phyloP scores from a whole-genome alignment of 495 filamentous ascomycete species.

The Neohortaea acidophila region DNA sequence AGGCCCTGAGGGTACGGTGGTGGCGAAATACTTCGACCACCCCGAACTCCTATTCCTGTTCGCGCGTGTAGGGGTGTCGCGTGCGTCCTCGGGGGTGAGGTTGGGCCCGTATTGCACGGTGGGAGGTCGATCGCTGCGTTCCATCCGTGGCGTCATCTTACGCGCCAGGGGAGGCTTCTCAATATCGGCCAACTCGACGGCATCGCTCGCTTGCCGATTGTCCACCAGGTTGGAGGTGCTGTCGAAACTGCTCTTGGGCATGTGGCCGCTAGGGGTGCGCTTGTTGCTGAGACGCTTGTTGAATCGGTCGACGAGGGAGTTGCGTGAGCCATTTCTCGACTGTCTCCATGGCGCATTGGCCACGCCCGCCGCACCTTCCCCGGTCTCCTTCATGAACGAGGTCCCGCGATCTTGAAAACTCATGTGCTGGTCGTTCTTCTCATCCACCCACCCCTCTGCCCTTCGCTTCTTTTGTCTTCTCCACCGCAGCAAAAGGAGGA shows the following conservation, averaged over 20 bases:
- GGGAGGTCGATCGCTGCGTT: neutral
- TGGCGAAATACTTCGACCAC: conserved; percentile 48
- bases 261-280: conserved; percentile 22
- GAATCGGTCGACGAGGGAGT: conserved; percentile 23
- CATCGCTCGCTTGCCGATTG: conserved; percentile 18
- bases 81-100: neutral
- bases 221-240: conserved; percentile 24
- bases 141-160: neutral
- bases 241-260: conserved; percentile 20
- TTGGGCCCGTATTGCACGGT: conserved; percentile 1
- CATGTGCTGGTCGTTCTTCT: conserved; percentile 36
- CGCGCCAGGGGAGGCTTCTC: conserved; percentile 5
- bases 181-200: conserved; percentile 23
- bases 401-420: conserved; percentile 51
- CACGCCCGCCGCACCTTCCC: conserved; percentile 32
- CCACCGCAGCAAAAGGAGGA: conserved; percentile 55
- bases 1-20: conserved; percentile 34
- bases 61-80: too few species aligned
- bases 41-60: conserved; percentile 37
- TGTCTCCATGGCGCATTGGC: conserved; percentile 21
- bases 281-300: conserved; percentile 27
- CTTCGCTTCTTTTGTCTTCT: conserved; percentile 37
- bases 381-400: conserved; percentile 40
- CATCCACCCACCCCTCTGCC: conserved; percentile 33
- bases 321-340: conserved; percentile 19